phyloP scores from a whole-genome alignment of 106 monocot genomes.

The Chionographis japonica region DNA sequence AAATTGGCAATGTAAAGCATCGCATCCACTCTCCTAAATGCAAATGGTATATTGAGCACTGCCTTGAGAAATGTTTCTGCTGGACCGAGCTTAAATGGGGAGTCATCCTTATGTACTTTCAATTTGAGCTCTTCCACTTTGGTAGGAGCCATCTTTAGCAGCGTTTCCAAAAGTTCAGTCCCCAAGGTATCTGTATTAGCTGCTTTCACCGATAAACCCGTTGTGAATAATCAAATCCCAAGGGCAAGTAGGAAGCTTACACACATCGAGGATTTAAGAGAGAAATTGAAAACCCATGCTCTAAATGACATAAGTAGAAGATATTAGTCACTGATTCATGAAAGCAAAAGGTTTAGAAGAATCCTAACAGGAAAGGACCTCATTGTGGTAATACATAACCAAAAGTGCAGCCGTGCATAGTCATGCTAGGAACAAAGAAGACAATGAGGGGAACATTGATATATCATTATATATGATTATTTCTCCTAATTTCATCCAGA shows the following conservation, averaged over 20 bases:
- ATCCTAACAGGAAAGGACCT: too few relatives aligned
- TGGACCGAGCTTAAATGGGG: conserved; percentile 59
- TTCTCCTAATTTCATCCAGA: too few relatives aligned
- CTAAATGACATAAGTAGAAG: too few relatives aligned
- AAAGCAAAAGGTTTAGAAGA: too few relatives aligned
- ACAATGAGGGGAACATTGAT: too few relatives aligned
- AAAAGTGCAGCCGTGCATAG: too few relatives aligned
- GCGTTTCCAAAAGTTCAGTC: conserved; percentile 74
- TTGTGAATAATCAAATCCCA: not conserved
- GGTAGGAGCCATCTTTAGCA: conserved; percentile 90
- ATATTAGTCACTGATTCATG: too few relatives aligned
- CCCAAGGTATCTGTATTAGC: conserved; percentile 76
- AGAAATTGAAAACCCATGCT: too few relatives aligned
- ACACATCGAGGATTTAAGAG: too few relatives aligned
- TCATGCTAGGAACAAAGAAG: too few relatives aligned
- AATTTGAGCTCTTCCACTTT: conserved; percentile 85
- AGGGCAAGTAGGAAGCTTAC: not conserved
- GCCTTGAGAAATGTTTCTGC: conserved; percentile 93
- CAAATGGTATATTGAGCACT: conserved; percentile 79
- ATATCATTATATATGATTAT: too few relatives aligned
- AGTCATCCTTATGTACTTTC: conserved; percentile 60
- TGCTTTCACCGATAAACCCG: conserved; percentile 22
- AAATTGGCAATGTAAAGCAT: conserved; percentile 91
- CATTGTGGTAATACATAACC: too few relatives aligned
- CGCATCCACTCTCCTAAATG: conserved; percentile 89